A percentile compares a stretch with the other conserved stretches of the same genome.
phyloP scores from a whole-genome alignment of 1,139 yeast genomes.

The Yamadazyma oceani region DNA sequence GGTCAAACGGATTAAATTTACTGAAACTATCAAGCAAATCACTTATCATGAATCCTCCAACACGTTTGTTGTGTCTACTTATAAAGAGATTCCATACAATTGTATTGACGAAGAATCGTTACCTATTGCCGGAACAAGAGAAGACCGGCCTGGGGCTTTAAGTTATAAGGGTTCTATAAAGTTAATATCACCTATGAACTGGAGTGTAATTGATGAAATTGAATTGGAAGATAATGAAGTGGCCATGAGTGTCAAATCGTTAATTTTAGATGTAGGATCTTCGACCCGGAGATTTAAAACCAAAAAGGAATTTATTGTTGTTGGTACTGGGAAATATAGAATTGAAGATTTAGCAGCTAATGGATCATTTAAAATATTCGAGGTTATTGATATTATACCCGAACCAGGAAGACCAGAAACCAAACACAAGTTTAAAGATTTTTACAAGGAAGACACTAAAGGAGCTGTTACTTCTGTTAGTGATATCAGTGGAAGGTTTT shows the following conservation, averaged over 20 bases:
- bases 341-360: constrained; percentile 82
- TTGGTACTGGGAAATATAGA: constrained; percentile 77
- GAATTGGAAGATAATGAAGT: constrained; percentile 69
- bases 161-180: constrained; percentile 62
- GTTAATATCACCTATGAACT: constrained; percentile 69
- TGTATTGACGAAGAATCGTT: constrained; percentile 78
- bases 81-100: constrained; percentile 57
- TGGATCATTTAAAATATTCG: constrained; percentile 76
- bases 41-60: constrained; percentile 72
- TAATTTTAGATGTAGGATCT: constrained; percentile 54
- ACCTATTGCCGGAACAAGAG: constrained; percentile 59
- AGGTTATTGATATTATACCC: constrained; percentile 82
- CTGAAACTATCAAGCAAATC: constrained; percentile 66
- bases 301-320: constrained; percentile 67
- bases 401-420: constrained; percentile 89
- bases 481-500: constrained; percentile 80
- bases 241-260: constrained; percentile 57
- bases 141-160: constrained; percentile 46
- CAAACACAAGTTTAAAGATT: constrained; percentile 71
- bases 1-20: constrained; percentile 51
- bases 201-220: constrained; percentile 74
- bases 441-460: constrained; percentile 73
- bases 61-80: constrained; percentile 65
- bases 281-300: constrained; percentile 51
- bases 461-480: constrained; percentile 84